A percentile compares a stretch with the other conserved stretches of the same genome.
These are phyloP conservation scores for Paecilomyces dactylethromorphus DNA, from an alignment of 2,329 filamentous ascomycete species.

Conservation along the genomic window DNA sequence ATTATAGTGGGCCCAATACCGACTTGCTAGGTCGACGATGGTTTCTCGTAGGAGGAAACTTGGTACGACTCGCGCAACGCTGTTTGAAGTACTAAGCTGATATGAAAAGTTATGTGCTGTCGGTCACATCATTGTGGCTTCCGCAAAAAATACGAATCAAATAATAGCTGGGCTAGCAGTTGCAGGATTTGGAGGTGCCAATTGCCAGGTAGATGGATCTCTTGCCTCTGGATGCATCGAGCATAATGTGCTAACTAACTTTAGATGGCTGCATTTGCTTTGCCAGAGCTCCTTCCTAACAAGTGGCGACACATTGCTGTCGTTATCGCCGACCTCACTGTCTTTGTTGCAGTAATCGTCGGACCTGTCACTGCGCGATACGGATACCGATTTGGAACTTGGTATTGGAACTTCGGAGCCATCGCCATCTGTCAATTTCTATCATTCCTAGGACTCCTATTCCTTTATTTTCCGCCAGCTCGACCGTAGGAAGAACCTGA, in stretches of 20 bases:
- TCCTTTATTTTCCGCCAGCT: constrained; percentile 36
- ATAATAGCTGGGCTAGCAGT: constrained; percentile 36
- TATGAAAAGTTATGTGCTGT: constrained; percentile 21
- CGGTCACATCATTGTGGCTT: constrained; percentile 34
- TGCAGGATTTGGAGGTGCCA: constrained; percentile 40
- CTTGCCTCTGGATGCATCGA: background rate
- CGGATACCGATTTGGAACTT: constrained; percentile 30
- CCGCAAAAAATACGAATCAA: constrained; percentile 32
- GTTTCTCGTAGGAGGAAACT: constrained; percentile 40
- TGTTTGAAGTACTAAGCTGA: background rate
- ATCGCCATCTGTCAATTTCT: constrained; percentile 38
- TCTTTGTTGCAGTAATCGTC: constrained; percentile 41
- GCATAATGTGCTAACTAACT: background rate
- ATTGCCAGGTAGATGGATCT: constrained; percentile 30
- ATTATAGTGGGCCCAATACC: constrained; percentile 33
- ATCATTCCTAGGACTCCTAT: constrained; percentile 38
- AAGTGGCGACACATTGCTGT: constrained; percentile 44
- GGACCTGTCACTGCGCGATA: constrained; percentile 41
- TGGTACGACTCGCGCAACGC: constrained; percentile 11
- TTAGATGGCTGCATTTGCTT: constrained; percentile 37
- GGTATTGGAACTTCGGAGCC: constrained; percentile 43
- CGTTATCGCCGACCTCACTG: constrained; percentile 36
- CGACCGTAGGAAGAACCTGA: constrained; percentile 25
- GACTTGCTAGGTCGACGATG: constrained; percentile 44
- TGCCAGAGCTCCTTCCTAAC: constrained; percentile 44